phyloP scores from a whole-genome alignment of 1,139 yeast species.

The Ogataea hybrid region DNA sequence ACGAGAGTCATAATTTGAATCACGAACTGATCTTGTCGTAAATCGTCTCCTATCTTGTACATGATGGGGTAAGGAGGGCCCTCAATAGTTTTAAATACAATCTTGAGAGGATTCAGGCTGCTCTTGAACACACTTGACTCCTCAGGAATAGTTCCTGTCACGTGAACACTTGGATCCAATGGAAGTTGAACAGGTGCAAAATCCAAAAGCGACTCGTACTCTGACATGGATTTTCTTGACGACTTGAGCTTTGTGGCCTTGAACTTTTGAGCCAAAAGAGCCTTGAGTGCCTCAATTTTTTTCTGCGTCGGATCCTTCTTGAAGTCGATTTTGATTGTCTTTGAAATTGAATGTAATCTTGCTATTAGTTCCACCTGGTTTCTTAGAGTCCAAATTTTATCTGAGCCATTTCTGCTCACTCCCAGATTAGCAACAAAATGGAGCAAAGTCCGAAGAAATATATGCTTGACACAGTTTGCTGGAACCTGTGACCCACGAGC shows the following conservation, averaged over 20 bases:
- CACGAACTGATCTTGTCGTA: constrained; percentile 94
- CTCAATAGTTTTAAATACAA: constrained; percentile 64
- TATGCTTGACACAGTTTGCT: constrained; percentile 6
- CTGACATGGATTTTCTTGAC: constrained; percentile 13
- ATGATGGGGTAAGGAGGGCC: constrained; percentile 68
- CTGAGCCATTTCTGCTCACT: constrained; percentile 23
- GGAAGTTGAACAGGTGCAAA: constrained; percentile 67
- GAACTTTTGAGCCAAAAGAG: constrained; percentile 33
- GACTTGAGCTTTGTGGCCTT: constrained; percentile 12
- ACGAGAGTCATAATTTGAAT: constrained; percentile 87
- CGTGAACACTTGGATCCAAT: constrained; percentile 61
- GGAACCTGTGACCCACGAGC: background rate
- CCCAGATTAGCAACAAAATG: constrained; percentile 28
- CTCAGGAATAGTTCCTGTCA: constrained; percentile 76
- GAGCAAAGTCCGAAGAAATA: constrained; percentile 28
- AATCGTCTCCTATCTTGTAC: constrained; percentile 95
- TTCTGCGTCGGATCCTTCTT: constrained; percentile 54
- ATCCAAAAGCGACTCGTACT: constrained; percentile 33
- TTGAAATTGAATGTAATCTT: constrained; percentile 30
- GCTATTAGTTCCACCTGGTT: constrained; percentile 32
- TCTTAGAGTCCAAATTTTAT: constrained; percentile 25
- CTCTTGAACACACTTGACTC: constrained; percentile 88
- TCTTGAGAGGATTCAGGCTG: constrained; percentile 82
- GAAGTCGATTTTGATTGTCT: constrained; percentile 29
- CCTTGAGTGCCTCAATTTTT: constrained; percentile 47